Evolutionary conservation across 202 grass and related monocot genomes (phyloP), one percentile per base, ranked within the genome.

Genomic region (Panicum virgatum): DNA sequence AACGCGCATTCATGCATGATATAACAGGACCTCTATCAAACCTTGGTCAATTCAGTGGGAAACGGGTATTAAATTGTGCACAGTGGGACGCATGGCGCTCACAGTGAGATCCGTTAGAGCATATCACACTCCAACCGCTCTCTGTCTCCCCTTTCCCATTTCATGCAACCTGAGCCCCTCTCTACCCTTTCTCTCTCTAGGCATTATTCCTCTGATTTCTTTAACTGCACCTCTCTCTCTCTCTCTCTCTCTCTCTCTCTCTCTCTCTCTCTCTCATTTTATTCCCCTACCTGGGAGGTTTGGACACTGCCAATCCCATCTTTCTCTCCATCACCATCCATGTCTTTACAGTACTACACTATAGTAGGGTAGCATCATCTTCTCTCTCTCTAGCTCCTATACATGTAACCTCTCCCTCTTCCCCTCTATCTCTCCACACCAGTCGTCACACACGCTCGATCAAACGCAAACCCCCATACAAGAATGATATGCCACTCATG

Each of bases 401-500:
- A 10, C 73, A 66, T 69, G 29, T 40, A 50, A 26, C 47, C n/a
- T 39, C 37, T 52, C 23, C 14, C 14, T 38, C 38, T 37, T 39
- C 46, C 32, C 23, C 65, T 84, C 58, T 73, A 27, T 50, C 54
- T 83, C 18, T 67, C 9, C 34, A n/a, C 3, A 18, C 34, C 9
- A 57, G 54, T 61, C 14, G n/a, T 58, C 48, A 30, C 45, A 19
- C 62, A 60, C n/a, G 57, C 69, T 76, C 13, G 81, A 22, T 54
- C 59, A 69, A 65, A 69, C 66, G 46, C 83, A 84, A 82, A 75
- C 48, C 32, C 64, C 66, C 52, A 46, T 63, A 75, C 67, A 84
- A 66, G 80, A 91, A 97, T 94, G 83, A 94, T 92, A 91, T 68
- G 80, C 75, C 84, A 91, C 90, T 94, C 92, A 94, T 97, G 87